Conservation (phyloP, 1,284 basidiomycete species). For the Trametes polyzona region DNA sequence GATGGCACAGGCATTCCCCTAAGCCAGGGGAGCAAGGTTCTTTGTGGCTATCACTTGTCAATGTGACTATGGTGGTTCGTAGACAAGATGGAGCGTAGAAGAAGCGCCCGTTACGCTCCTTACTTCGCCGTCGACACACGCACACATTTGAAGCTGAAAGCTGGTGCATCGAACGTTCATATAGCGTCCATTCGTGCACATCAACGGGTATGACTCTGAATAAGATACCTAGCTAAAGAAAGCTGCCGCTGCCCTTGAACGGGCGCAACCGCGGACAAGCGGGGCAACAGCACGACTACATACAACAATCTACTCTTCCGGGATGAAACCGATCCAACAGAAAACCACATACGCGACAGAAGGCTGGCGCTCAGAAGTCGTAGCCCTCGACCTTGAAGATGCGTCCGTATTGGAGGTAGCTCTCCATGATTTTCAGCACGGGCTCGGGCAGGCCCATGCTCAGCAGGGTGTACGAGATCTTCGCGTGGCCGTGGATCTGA, state of each 20-base stretch:
- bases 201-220: slow-evolving; percentile 16
- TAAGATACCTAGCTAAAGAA: slow-evolving; percentile 19
- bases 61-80: no score
- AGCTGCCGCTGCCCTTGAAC: slow-evolving; percentile 2
- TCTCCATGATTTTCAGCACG: slow-evolving; percentile 86
- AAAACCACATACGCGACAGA: background rate
- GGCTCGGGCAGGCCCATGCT: slow-evolving; percentile 91
- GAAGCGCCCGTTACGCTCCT: no score
- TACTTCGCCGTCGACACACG: no score
- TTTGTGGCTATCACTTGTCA: no score
- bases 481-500: slow-evolving; percentile 91
- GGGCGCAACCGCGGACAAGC: slow-evolving; percentile 7
- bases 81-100: no score
- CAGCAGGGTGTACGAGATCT: slow-evolving; percentile 91
- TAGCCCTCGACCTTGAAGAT: slow-evolving; percentile 82
- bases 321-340: background rate
- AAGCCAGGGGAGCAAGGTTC: no score
- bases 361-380: slow-evolving; percentile 55
- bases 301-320: slow-evolving; percentile 22
- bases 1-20: no score
- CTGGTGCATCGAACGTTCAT: no score
- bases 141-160: no score
- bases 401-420: slow-evolving; percentile 80
- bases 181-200: no score
- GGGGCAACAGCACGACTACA: slow-evolving; percentile 13